Evolutionary conservation across 768 basidiomycete species (phyloP), one percentile per base, ranked within the genome.

Genomic region (Peribolospora baueri): DNA sequence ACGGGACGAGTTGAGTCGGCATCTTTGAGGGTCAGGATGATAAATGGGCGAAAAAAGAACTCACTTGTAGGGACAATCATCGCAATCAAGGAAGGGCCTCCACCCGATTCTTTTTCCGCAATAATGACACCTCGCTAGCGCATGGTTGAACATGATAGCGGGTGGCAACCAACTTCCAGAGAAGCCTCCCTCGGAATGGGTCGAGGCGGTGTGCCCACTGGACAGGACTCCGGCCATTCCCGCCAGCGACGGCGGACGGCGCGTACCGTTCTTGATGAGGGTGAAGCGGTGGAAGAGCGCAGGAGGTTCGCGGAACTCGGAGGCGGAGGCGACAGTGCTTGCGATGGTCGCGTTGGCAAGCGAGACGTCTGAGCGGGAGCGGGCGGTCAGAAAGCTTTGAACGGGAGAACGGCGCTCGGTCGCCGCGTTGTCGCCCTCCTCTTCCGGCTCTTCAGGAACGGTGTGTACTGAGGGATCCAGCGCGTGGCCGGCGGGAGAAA

Each of bases 31-130:
- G 25, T 25, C 25, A 25, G 25, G 25, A 48, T 47, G 38, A 46
- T 48, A 51, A 38, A n/a, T 46, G 52, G 52, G 54, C n/a, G 7
- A 46, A 42, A 50, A 5, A 13, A 25, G 7, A 38, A 65, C 74
- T 54, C 55, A 81, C 77, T 78, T 74, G 61, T 84, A 67, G 38
- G 81, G 79, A 67, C 87, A 90, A 67, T 90, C 86, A 66, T 90
- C 86, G 64, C 86, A 91, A 62, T 82, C 78, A 14, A 90, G 68
- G 41, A 81, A 75, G 25, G 84, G 78, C 65, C 85, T 88, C 79
- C 82, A 80, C 9, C 85, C 85, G 45, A 91, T 70, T 50, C 83
- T 70, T 72, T 87, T 88, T 47, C 65, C 63, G 62, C 86, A 91
- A 13, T 86, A 68, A 66, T 84, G 84, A 61, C 86, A 91, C 65